A percentile compares a stretch with the other conserved stretches of the same genome.
These are phyloP conservation scores for Fusarium sp. DNA, from an alignment of 2,329 filamentous ascomycete genomes.

Conservation along the genomic window DNA sequence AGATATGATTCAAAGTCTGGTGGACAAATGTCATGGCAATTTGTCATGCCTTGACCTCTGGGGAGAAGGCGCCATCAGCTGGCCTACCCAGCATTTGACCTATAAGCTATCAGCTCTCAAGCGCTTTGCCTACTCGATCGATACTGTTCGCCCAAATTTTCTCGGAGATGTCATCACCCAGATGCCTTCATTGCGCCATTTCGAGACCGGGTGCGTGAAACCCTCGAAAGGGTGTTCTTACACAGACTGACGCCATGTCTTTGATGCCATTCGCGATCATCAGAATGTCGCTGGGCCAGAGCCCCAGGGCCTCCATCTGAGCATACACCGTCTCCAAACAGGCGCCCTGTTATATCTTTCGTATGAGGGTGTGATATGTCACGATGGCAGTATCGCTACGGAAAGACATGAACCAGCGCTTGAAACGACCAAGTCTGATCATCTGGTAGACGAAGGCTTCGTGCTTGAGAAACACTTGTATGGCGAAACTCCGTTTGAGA, in stretches of 20 bases:
- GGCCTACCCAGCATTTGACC: not conserved
- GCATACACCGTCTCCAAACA: not conserved
- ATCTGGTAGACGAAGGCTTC: not conserved
- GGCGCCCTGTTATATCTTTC: not conserved
- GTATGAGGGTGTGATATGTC: not conserved
- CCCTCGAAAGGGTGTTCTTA: not conserved
- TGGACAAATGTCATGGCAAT: not conserved
- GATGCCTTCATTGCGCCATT: not conserved
- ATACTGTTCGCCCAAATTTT: not conserved
- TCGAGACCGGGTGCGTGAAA: not conserved
- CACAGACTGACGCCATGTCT: not conserved
- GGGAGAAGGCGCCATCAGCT: not conserved
- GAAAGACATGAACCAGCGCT: not conserved
- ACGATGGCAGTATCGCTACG: not conserved
- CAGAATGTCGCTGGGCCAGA: not conserved
- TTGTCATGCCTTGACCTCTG: not conserved
- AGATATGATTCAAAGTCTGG: not conserved
- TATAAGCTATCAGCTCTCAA: not conserved
- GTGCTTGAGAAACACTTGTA: not conserved
- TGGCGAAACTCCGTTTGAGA: not conserved
- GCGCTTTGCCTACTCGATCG: not conserved
- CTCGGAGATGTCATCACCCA: not conserved
- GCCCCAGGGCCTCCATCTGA: not conserved
- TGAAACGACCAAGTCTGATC: not conserved
- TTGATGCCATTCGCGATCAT: conserved; percentile 4